phyloP scores from a whole-genome alignment of 306 rosid species.

The Prunus mira region DNA sequence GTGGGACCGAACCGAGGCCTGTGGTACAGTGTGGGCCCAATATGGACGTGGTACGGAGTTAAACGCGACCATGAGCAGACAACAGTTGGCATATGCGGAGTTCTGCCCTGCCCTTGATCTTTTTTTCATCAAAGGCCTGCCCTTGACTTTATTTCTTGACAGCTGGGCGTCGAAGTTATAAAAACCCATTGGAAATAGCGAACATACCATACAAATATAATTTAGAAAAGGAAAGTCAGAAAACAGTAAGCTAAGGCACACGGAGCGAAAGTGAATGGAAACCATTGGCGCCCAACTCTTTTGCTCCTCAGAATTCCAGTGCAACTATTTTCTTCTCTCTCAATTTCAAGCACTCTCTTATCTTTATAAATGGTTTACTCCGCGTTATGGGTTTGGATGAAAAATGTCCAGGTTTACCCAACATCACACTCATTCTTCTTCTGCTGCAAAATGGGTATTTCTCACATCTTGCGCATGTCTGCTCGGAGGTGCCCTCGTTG shows the following conservation, averaged over 20 bases:
- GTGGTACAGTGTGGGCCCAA: not conserved
- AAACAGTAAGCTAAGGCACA: not conserved
- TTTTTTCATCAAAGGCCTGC: too few species aligned
- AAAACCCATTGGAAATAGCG: not conserved
- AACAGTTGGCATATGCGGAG: not conserved
- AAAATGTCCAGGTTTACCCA: constrained; percentile 45
- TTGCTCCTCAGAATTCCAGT: constrained; percentile 15
- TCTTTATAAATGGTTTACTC: constrained; percentile 14
- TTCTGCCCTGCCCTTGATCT: too few species aligned
- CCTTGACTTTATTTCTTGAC: too few species aligned
- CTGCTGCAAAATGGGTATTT: constrained; percentile 32
- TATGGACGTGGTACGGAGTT: not conserved
- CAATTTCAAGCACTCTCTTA: not conserved
- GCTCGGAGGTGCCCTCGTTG: constrained; percentile 43
- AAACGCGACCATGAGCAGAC: not conserved
- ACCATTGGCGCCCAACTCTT: constrained; percentile 65
- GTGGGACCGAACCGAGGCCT: not conserved
- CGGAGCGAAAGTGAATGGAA: not conserved
- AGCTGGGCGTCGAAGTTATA: too few species aligned
- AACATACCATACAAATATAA: not conserved
- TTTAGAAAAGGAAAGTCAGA: not conserved
- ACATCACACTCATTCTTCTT: constrained; percentile 18
- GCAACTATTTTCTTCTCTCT: not conserved
- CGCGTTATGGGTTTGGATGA: constrained; percentile 3
- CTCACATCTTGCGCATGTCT: constrained; percentile 35